A percentile compares a stretch with the other conserved stretches of the same genome.
phyloP scores from a whole-genome alignment of 805 yeast genomes.

The Ogataea degrootiae region DNA sequence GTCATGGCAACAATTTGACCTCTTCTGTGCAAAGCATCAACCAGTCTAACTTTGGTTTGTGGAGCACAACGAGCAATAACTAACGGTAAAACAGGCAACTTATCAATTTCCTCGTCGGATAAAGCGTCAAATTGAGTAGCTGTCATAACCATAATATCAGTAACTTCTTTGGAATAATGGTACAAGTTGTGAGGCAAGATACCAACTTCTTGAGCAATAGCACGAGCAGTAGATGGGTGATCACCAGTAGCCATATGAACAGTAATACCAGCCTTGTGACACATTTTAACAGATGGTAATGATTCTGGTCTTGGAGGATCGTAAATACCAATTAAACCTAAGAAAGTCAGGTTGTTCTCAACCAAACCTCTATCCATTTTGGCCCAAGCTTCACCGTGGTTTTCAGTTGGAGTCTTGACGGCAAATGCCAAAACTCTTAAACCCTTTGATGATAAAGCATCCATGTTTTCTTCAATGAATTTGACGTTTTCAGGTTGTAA shows the following conservation, averaged over 20 bases:
- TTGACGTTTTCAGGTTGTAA: slow-evolving; percentile 38
- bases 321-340: slow-evolving; percentile 72
- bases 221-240: slow-evolving; percentile 72
- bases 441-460: slow-evolving; percentile 57
- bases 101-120: slow-evolving; percentile 56
- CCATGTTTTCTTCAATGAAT: slow-evolving; percentile 51
- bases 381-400: slow-evolving; percentile 25
- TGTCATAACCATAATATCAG: slow-evolving; percentile 67
- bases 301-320: slow-evolving; percentile 78
- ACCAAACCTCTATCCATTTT: slow-evolving; percentile 37
- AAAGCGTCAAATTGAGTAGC: slow-evolving; percentile 67
- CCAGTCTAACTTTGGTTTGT: slow-evolving; percentile 75
- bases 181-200: slow-evolving; percentile 60
- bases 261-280: slow-evolving; percentile 72
- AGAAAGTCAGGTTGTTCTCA: slow-evolving; percentile 50
- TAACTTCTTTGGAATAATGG: slow-evolving; percentile 50
- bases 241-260: slow-evolving; percentile 84
- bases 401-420: slow-evolving; percentile 28
- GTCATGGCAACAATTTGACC: slow-evolving; percentile 72
- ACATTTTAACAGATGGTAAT: slow-evolving; percentile 54
- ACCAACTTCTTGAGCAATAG: slow-evolving; percentile 79
- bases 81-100: slow-evolving; percentile 60
- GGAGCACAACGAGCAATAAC: slow-evolving; percentile 85
- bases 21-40: slow-evolving; percentile 67
- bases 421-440: slow-evolving; percentile 74